Evolutionary conservation across 306 rosid genomes (phyloP), one percentile per base, ranked within the genome.

Genomic region (Cotoneaster glaucophyllus): DNA sequence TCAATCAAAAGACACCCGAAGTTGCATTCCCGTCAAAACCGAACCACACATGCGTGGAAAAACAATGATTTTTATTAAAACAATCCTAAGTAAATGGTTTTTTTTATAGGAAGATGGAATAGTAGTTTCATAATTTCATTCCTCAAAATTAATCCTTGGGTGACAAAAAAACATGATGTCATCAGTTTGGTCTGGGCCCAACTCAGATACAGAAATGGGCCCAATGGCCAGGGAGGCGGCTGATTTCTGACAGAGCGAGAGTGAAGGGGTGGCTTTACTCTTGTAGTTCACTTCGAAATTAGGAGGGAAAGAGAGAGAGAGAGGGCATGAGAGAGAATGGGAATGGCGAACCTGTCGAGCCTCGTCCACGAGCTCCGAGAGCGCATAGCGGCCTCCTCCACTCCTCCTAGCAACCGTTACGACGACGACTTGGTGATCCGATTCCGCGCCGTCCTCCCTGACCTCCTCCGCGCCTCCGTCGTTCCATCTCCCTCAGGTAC

Each of bases 361-460:
- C 84, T 92, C 14, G 83, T 92, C 7, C 98, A 84, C 84, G 96
- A 88, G 81, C 92, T 95, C 69, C 90, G 96, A 6, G 97, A 92
- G 65, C 89, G 90, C 76, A 86, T 92, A 34, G 90, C 95, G 1
- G 89, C 96, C 1, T 82, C 98, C 1, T 86, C 97, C 56, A 67
- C 90, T 29, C 78, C 89, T 63, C 72, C 87, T 4, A 79, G 67
- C 83, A 81, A 74, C 64, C 72, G 75, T 44, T 80, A 81, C 77
- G 93, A 90, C 84, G 84, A 74, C 77, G 97, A 84, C 74, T 83
- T 92, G 85, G 91, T 89, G 67, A 62, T 44, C 54, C 64, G 97
- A 45, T 95, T 95, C 86, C 96, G 98, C n/a, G 79, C 87, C 56
- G 90, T 95, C 56, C 92, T 95, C 34, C 98, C 96, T 64, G 82